Percentiles rank a stretch among this genome's conserved stretches.
phyloP scores from a whole-genome alignment of 139 green algal species.

The Tetratostichococcus sp. region DNA sequence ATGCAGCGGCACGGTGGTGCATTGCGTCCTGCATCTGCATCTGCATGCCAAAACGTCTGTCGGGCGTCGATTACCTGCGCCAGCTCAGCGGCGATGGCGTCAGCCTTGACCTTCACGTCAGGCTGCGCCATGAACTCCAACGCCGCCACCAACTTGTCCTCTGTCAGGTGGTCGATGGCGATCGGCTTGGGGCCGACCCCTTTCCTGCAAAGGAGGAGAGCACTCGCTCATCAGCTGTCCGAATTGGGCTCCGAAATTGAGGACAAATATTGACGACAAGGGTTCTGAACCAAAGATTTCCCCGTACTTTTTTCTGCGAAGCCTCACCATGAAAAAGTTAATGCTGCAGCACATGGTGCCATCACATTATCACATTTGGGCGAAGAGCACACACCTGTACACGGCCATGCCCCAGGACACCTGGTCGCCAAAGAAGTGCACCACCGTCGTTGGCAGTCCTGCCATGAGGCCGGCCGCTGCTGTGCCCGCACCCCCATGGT shows the following conservation, averaged over 20 bases:
- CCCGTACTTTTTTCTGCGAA: too few species aligned
- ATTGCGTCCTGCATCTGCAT: neutral
- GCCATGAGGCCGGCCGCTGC: conserved; percentile 50
- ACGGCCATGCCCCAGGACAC: neutral
- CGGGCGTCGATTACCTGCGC: too few species aligned
- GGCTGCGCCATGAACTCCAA: conserved; percentile 23
- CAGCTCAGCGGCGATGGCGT: neutral
- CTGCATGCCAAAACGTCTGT: too few species aligned
- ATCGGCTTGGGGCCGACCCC: conserved; percentile 49
- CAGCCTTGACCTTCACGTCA: neutral
- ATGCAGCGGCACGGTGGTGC: too few species aligned
- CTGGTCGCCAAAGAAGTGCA: conserved; percentile 69
- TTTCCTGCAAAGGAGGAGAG: neutral
- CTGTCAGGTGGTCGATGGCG: conserved; percentile 45
- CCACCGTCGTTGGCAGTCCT: conserved; percentile 57
- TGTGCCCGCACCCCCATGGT: conserved; percentile 76
- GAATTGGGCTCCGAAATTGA: neutral
- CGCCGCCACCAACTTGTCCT: conserved; percentile 26
- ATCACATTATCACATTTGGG: too few species aligned
- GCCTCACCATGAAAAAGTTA: too few species aligned
- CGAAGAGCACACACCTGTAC: too few species aligned
- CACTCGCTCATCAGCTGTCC: too few species aligned
- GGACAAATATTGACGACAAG: neutral
- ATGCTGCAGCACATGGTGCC: too few species aligned
- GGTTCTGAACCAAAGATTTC: too few species aligned